phyloP scores from a whole-genome alignment of 805 yeast genomes.

The Brettanomyces bruxellensis region DNA sequence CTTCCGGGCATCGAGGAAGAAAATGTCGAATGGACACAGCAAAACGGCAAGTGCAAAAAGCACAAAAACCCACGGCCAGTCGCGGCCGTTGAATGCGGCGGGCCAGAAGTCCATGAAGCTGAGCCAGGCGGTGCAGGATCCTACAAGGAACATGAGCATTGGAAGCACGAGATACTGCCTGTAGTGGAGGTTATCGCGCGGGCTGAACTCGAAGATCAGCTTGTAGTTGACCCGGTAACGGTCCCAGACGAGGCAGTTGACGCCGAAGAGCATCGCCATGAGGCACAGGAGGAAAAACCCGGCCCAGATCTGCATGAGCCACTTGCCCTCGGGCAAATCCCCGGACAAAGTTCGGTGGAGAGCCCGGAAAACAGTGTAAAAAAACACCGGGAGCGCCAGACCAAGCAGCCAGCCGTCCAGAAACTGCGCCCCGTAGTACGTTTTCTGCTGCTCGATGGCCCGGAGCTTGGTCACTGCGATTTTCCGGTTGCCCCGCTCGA shows the following conservation, averaged over 20 bases:
- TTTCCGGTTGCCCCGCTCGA: conserved; percentile 66
- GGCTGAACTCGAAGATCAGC: conserved; percentile 83
- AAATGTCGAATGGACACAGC: conserved; percentile 51
- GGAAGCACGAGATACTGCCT: conserved; percentile 62
- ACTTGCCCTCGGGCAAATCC: conserved; percentile 45
- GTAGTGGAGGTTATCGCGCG: conserved; percentile 54
- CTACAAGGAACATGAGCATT: conserved; percentile 42
- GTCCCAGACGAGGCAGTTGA: conserved; percentile 69
- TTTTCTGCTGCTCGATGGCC: conserved; percentile 29
- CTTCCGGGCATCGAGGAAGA: conserved; percentile 54
- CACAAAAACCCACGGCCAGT: conserved; percentile 75
- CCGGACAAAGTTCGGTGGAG: conserved; percentile 28
- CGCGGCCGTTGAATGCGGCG: conserved; percentile 45
- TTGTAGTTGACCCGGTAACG: conserved; percentile 74
- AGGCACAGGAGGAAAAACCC: conserved; percentile 68
- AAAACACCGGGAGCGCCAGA: conserved; percentile 56
- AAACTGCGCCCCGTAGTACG: conserved; percentile 43
- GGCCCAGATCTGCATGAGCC: conserved; percentile 81
- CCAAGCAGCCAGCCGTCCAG: conserved; percentile 65
- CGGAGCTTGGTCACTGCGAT: conserved; percentile 63
- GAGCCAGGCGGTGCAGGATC: conserved; percentile 63
- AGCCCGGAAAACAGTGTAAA: conserved; percentile 43
- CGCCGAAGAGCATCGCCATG: conserved; percentile 53
- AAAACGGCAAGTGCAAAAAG: conserved; percentile 41
- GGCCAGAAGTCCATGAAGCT: conserved; percentile 70